phyloP scores from a whole-genome alignment of 805 yeast genomes.

The Wickerhamiella kazuoi region DNA sequence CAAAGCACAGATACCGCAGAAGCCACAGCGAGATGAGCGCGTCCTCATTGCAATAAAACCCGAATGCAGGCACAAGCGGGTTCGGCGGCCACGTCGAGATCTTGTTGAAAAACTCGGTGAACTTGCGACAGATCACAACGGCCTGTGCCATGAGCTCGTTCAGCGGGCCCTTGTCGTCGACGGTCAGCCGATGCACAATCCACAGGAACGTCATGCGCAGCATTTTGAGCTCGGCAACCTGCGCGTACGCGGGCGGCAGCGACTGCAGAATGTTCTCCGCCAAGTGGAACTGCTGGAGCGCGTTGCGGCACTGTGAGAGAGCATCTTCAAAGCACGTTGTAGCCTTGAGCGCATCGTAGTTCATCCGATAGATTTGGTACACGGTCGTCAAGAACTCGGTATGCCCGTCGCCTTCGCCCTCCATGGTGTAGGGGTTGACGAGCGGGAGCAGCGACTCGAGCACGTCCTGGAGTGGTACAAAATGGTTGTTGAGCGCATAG shows the following conservation, averaged over 20 bases:
- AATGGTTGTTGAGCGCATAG: neutral
- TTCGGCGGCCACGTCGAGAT: conserved; percentile 1
- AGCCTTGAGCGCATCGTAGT: neutral
- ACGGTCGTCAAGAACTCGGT: neutral
- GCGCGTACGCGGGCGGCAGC: neutral
- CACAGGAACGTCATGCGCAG: neutral
- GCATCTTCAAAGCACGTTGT: neutral
- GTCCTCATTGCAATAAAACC: conserved; percentile 8
- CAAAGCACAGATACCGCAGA: conserved; percentile 12
- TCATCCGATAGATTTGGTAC: neutral
- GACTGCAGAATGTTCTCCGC: neutral
- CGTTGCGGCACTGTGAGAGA: neutral
- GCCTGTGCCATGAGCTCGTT: neutral
- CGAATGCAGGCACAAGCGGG: conserved; percentile 5
- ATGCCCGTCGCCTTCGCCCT: neutral
- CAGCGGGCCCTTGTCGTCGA: neutral
- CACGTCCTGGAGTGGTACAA: neutral
- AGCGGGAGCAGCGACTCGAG: neutral
- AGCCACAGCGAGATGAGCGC: conserved; percentile 8
- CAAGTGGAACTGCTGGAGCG: neutral
- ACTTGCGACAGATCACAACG: conserved; percentile 4
- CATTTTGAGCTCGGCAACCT: neutral
- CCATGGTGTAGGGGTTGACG: neutral
- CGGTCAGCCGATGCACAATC: neutral
- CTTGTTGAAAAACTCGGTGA: conserved; percentile 8